phyloP scores from a whole-genome alignment of 345 rosid species.

The Sisymbrium altissimum region DNA sequence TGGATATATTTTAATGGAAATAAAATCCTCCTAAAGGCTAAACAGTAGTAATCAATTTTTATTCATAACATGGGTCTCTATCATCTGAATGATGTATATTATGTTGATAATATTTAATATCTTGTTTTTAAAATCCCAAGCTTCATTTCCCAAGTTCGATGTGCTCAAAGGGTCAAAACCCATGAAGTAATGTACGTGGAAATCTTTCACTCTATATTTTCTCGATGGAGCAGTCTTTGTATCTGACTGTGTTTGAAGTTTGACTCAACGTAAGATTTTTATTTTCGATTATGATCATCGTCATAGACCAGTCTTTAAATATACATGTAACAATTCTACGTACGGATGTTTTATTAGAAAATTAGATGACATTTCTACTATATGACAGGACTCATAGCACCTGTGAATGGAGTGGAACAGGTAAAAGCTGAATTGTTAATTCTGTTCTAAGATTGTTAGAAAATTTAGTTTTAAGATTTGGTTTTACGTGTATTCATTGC shows the following conservation, averaged over 20 bases:
- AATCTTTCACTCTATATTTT: not conserved
- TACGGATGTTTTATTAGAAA: no score
- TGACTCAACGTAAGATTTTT: not conserved
- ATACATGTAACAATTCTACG: no score
- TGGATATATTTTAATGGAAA: not conserved
- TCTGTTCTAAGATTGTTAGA: not conserved
- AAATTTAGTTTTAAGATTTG: slow-evolving; percentile 16
- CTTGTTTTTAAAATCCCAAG: not conserved
- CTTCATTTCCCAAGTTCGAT: not conserved
- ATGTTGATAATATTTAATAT: not conserved
- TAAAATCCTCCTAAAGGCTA: not conserved
- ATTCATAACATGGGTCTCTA: slow-evolving; percentile 21
- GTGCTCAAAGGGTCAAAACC: not conserved
- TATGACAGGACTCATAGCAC: slow-evolving; percentile 57
- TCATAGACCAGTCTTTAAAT: no score
- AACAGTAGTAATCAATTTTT: not conserved
- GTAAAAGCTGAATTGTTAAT: slow-evolving; percentile 33
- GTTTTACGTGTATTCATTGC: slow-evolving; percentile 11
- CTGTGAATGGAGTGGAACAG: slow-evolving; percentile 61
- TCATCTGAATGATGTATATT: not conserved
- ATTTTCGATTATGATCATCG: no score
- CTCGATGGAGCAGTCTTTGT: not conserved
- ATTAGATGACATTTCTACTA: not conserved
- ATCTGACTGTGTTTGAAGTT: not conserved
- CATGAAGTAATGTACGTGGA: not conserved